phyloP scores from a whole-genome alignment of 2,329 filamentous ascomycete species.

The Pseudomassariella vexata region DNA sequence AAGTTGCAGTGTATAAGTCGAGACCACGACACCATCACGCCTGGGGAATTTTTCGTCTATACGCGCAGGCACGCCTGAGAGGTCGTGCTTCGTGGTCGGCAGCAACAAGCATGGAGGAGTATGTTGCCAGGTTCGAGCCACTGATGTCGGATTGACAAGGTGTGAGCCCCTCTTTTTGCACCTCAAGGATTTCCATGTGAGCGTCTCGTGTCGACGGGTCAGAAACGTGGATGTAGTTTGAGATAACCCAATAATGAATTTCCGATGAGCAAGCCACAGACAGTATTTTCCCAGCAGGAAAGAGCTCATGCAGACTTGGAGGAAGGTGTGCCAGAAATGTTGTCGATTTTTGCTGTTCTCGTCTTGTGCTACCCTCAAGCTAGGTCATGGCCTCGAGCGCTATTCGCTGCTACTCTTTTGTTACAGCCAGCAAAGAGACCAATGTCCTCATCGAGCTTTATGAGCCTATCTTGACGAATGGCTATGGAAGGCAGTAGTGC shows the following conservation, averaged over 20 bases:
- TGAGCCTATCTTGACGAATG: constrained; percentile 39
- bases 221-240: constrained; percentile 10
- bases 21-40: too few species aligned
- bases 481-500: constrained; percentile 38
- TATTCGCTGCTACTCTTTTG: constrained; percentile 51
- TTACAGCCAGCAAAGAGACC: constrained; percentile 44
- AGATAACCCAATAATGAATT: constrained; percentile 15
- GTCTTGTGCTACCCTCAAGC: constrained; percentile 66
- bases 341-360: constrained; percentile 34
- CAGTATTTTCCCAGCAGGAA: constrained; percentile 30
- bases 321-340: constrained; percentile 36
- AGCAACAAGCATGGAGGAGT: too few species aligned
- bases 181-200: constrained; percentile 10
- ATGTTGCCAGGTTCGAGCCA: too few species aligned
- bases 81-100: too few species aligned
- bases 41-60: too few species aligned
- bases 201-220: too few species aligned
- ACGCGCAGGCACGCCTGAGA: too few species aligned
- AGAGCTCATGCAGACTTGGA: constrained; percentile 36
- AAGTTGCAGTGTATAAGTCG: too few species aligned
- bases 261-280: constrained; percentile 21
- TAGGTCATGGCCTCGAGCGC: constrained; percentile 62
- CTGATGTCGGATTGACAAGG: constrained; percentile 12
- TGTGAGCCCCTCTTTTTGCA: constrained; percentile 13
- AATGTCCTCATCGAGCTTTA: constrained; percentile 32